phyloP scores from a whole-genome alignment of 2,329 filamentous ascomycete genomes.

The Sphaerulina populicola region DNA sequence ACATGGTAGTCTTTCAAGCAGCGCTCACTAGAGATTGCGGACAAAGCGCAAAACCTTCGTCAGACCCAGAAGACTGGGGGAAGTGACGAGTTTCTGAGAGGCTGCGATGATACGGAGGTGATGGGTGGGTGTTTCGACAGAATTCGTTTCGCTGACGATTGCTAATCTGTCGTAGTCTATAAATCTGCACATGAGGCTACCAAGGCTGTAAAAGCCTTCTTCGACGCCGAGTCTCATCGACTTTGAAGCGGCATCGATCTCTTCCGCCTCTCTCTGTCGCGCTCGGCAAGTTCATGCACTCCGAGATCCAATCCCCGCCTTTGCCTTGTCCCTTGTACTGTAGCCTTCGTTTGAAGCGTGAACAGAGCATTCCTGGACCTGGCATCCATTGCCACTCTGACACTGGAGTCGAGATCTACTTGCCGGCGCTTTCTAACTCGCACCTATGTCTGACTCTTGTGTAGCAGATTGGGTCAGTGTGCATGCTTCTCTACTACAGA shows the following conservation, averaged over 20 bases:
- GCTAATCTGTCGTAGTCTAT: background rate
- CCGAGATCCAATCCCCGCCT: too few species aligned
- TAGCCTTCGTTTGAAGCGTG: too few species aligned
- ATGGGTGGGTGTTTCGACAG: slow-evolving; percentile 29
- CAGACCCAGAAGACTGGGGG: slow-evolving; percentile 18
- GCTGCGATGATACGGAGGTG: slow-evolving; percentile 84
- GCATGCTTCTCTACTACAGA: too few species aligned
- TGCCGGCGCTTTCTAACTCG: too few species aligned
- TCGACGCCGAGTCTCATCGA: background rate
- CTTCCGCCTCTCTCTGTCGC: background rate
- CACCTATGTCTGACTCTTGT: too few species aligned
- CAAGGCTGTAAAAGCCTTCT: background rate
- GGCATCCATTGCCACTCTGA: too few species aligned
- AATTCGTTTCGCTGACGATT: background rate
- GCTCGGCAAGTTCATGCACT: too few species aligned
- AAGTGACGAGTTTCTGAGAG: slow-evolving; percentile 69
- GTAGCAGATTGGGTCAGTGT: too few species aligned
- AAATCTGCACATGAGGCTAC: background rate
- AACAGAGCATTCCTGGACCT: too few species aligned
- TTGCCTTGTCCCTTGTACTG: too few species aligned
- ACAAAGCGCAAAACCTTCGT: slow-evolving; percentile 80
- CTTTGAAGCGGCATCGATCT: background rate
- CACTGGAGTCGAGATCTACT: too few species aligned
- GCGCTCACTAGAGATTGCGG: slow-evolving; percentile 70
- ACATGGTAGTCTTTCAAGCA: slow-evolving; percentile 61